Evolutionary conservation across 176 grass and related monocot species (phyloP), one percentile per base, ranked within the genome.

Genomic region (Bothriochloa decipiens): DNA sequence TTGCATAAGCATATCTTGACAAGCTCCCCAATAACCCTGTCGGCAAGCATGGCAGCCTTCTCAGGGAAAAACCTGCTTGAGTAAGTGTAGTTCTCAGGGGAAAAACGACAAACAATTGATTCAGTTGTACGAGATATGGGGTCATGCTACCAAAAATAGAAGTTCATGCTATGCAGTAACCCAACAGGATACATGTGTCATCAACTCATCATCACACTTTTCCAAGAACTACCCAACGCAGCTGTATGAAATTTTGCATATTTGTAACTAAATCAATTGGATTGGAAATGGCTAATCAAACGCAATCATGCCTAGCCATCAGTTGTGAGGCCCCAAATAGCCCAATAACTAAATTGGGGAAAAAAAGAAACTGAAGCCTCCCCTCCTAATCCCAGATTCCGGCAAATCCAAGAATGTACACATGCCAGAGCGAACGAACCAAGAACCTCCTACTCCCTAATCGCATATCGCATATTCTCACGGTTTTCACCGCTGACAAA

Each of bases 1-100:
- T 11, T n/a, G 43, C 3, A 25, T 5, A 36, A 17, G 0, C 66
- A 14, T 82, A 98, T 93, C 96, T 98, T 93, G 47, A 90, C 82
- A 61, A 98, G 96, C 68, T 95, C 96, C 76, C 72, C 79, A 71
- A 98, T 58, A 39, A 98, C 80, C 50, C 74, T 37, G 64, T 98
- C 91, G 35, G 96, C 96, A 35, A 98, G 87, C 69, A 89, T 42
- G 45, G 91, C 77, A 81, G 91, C 96, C 76, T 93, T 98, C 12
- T 92, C 89, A 5, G 96, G 96, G 11, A 95, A 93, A 89, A 98
- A 98, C 65, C 96, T 98, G 87, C 23, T 68, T 2, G 68, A 57
- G 52, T 58, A 76, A 52, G 25, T 8, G 2, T 39, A 60, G 0
- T 3, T 8, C 3, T 3, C 9, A 39, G 20, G 22, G 35, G 66